Evolutionary conservation across 2,329 filamentous ascomycete genomes (phyloP), one percentile per base, ranked within the genome.

Genomic region (Aspergillus candidus): DNA sequence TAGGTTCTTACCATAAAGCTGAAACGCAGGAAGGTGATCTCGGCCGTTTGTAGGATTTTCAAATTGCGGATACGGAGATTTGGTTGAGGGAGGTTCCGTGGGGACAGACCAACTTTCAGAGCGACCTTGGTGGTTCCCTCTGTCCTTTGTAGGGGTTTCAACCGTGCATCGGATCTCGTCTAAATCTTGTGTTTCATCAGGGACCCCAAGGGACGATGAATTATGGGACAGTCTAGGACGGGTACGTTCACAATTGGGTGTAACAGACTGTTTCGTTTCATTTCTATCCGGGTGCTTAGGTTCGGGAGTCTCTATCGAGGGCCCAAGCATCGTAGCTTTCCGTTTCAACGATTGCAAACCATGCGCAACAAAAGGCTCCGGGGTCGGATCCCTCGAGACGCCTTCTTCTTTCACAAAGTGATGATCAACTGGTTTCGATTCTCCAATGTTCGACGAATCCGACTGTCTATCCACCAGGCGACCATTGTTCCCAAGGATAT

Each of bases 101-200:
- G 17, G 29, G 32, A 29, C 13, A 39, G 32, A 38, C 30, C 11
- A 32, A 33, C 17, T 11, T 11, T 15, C 31, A 8, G 13, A 34
- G 13, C 11, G 30, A 27, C 11, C 13, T 29, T 22, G 11, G 30
- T 31, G 34, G 35, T 36, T 32, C 32, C 47, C 36, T 30, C 52
- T 54, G 29, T 49, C 51, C 45, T 65, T 68, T 11, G 71, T 78
- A 40, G 69, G 59, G 54, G 73, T 66, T 37, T 63, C 52, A 13
- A 68, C 59, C 34, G 42, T 48, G 29, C 60, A 61, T 6, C 71
- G 73, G 40, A 72, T 63, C 34, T 74, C 70, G 54, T 80, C 76
- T 10, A 84, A 68, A 55, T 85, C 81, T 40, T 84, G 70, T 42
- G 79, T 84, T 40, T 81, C 79, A 33, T 76, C 69, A 1, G 72